A percentile compares a stretch with the other conserved stretches of the same genome.
Conservation (phyloP, 2,329 filamentous ascomycete species). For the Trichoderma sp. region DNA sequence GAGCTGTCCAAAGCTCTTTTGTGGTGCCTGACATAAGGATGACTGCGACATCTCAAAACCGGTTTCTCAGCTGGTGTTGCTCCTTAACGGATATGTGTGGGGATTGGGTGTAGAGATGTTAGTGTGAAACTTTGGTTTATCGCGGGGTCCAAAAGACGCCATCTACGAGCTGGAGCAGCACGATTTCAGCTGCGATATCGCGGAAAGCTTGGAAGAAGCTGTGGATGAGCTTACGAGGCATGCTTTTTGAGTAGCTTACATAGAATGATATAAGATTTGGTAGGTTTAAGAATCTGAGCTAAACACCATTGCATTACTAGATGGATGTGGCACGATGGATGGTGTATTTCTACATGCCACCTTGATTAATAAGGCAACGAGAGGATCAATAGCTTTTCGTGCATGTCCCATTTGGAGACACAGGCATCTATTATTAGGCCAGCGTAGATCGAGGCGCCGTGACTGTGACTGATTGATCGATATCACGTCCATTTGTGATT, state of each 20-base stretch:
- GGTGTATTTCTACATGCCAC: not conserved
- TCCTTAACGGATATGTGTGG: not conserved
- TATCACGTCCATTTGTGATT: not conserved
- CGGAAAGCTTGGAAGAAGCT: not conserved
- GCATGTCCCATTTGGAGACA: not conserved
- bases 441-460: not conserved
- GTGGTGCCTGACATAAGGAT: constrained; percentile 18
- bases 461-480: not conserved
- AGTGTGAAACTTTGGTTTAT: not conserved
- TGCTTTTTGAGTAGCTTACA: not conserved
- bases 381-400: not conserved
- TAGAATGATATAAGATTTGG: not conserved
- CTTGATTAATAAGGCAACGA: not conserved
- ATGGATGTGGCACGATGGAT: not conserved
- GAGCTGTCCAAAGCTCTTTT: not conserved
- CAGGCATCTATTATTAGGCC: not conserved
- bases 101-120: not conserved
- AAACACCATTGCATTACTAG: not conserved
- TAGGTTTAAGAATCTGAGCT: not conserved
- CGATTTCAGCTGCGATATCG: constrained; percentile 4
- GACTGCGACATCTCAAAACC: constrained; percentile 6
- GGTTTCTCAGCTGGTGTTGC: not conserved
- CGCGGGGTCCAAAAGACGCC: constrained; percentile 8
- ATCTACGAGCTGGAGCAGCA: not conserved
- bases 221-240: not conserved